These are phyloP conservation scores for Cercophora sp. DNA, from an alignment of 495 filamentous ascomycete genomes.

Conservation along the genomic window DNA sequence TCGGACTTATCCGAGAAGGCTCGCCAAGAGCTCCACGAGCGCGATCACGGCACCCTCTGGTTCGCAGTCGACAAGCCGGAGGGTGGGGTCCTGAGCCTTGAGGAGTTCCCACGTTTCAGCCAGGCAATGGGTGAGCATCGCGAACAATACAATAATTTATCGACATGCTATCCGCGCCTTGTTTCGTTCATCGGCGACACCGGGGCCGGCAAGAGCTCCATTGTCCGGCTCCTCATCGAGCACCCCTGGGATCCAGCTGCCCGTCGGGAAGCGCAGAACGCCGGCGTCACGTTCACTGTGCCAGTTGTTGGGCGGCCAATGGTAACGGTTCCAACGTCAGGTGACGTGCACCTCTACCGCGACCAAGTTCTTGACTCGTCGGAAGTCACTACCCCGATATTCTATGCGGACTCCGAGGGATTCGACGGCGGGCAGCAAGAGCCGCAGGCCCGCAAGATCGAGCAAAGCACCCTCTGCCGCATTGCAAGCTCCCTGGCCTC, in stretches of 20 bases:
- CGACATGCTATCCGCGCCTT: slow-evolving; percentile 28
- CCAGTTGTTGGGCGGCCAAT: background rate
- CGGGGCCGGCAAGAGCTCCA: slow-evolving; percentile 56
- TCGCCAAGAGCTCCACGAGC: background rate
- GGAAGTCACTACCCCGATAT: background rate
- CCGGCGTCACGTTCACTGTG: background rate
- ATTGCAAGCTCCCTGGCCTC: background rate
- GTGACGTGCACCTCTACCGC: background rate
- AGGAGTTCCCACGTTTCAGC: background rate
- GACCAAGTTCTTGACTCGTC: background rate
- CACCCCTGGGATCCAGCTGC: background rate
- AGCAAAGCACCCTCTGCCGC: background rate
- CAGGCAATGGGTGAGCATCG: background rate
- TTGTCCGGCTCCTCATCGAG: slow-evolving; percentile 53
- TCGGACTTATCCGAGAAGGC: background rate
- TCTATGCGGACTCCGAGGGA: background rate
- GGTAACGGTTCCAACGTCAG: background rate
- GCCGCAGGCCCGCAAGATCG: background rate
- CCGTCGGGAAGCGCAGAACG: background rate
- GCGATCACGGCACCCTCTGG: background rate
- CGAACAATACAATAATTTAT: background rate
- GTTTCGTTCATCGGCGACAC: slow-evolving; percentile 51
- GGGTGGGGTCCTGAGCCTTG: background rate
- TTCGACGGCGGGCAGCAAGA: background rate
- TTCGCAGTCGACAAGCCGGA: background rate